Evolutionary conservation across 2,329 filamentous ascomycete species (phyloP).

Genomic region (Ustulina deusta): DNA sequence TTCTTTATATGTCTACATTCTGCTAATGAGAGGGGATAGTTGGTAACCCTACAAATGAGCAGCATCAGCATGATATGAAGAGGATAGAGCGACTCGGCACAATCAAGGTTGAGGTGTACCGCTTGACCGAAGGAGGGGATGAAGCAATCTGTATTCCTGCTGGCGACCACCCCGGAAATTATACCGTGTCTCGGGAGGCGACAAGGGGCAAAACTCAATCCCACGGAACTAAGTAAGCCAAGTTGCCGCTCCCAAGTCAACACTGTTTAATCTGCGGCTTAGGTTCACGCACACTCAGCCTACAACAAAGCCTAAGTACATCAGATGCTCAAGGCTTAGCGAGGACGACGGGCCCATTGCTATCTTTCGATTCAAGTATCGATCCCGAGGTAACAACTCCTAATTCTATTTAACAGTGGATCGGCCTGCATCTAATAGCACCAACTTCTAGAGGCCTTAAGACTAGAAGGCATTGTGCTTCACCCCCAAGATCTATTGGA

Average conservation of each 20-base stretch:
- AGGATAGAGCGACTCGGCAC: slow-evolving; percentile 39
- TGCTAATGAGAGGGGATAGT: slow-evolving; percentile 24
- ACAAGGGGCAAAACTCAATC: slow-evolving; percentile 40
- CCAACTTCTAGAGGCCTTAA: slow-evolving; percentile 22
- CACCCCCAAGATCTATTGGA: slow-evolving; percentile 3
- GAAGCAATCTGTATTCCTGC: neutral
- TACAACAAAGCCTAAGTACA: slow-evolving; percentile 10
- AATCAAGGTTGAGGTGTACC: slow-evolving; percentile 41
- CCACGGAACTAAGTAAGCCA: slow-evolving; percentile 40
- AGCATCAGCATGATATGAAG: slow-evolving; percentile 23
- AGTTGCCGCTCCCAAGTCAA: neutral
- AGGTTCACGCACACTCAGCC: slow-evolving; percentile 13
- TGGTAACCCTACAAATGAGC: slow-evolving; percentile 21
- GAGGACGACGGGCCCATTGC: slow-evolving; percentile 33
- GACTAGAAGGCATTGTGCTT: slow-evolving; percentile 14
- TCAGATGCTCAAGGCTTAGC: slow-evolving; percentile 18
- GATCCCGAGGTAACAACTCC: slow-evolving; percentile 31
- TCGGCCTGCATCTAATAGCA: neutral
- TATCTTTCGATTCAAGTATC: slow-evolving; percentile 36
- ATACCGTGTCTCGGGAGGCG: slow-evolving; percentile 36
- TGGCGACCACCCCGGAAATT: slow-evolving; percentile 6
- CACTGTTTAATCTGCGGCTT: neutral
- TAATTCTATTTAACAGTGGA: neutral
- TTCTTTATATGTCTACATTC: neutral
- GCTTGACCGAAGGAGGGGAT: neutral